phyloP scores from a whole-genome alignment of 768 basidiomycete genomes.

The Auricularia cornea region DNA sequence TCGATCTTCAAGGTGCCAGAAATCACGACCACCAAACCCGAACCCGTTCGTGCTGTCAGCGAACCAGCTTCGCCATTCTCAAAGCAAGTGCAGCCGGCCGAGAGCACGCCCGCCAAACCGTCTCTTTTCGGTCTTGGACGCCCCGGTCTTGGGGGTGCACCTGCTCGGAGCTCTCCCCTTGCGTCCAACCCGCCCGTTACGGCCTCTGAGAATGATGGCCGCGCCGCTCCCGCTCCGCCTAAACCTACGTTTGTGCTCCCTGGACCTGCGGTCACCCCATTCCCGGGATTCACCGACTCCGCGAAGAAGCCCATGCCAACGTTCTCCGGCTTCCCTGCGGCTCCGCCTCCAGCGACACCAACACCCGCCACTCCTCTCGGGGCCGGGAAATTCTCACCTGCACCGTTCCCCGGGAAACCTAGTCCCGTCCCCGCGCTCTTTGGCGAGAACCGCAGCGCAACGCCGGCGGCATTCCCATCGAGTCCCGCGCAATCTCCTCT shows the following conservation, averaged over 20 bases:
- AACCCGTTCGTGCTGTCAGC: neutral
- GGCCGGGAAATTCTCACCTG: neutral
- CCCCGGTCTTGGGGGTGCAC: neutral
- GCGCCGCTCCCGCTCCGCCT: neutral
- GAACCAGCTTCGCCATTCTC: neutral
- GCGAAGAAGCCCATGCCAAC: neutral
- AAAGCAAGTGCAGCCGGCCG: neutral
- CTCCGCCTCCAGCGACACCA: neutral
- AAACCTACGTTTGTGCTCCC: neutral
- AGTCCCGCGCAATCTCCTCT: too few species aligned
- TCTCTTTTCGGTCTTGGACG: neutral
- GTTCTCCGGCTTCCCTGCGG: neutral
- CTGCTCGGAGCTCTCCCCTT: constrained; percentile 9
- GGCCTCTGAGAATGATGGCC: neutral
- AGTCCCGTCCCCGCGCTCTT: neutral
- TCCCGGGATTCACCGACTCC: neutral
- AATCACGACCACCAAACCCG: constrained; percentile 3
- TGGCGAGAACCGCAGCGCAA: neutral
- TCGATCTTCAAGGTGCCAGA: neutral
- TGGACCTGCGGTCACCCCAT: neutral
- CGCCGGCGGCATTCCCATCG: constrained; percentile 1
- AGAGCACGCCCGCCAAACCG: neutral
- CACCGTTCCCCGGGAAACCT: neutral
- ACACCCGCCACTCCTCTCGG: neutral
- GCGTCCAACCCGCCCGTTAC: constrained; percentile 7